Evolutionary conservation across 169 alveolate species (phyloP), one percentile per base, ranked within the genome.

Genomic region (Theileria annulata): DNA sequence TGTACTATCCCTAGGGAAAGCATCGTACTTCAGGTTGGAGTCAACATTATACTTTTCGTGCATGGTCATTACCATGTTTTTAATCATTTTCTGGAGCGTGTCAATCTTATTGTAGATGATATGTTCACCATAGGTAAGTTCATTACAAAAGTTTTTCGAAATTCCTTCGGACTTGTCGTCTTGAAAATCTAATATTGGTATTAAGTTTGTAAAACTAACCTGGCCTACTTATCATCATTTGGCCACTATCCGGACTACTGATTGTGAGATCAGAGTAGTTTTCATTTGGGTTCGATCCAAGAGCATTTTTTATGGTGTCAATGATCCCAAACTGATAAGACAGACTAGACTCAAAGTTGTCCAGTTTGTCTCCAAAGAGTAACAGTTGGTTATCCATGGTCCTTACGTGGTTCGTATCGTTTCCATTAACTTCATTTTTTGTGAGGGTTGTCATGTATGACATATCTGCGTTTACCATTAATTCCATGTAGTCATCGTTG

Each of bases 51-150:
- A 51, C 62, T 72, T 72, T 58, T 72, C 79, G 28, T 72, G 79
- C 33, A 72, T 42, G 10, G 69, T 58, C 79, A 72, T 25, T 28
- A 72, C 37, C 58, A 72, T 35, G 56, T 35, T 13, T 60, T 72
- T 72, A 2, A 72, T 35, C 62, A 58, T 58, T 31, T 67, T 72
- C 62, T 72, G 79, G 28, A 72, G 58, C 17, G 60, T 72, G 12
- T 72, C 79, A 3, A 72, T 56, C 19, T 72, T 72, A 56, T 72
- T 72, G 71, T 58, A 72, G 62, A 72, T 72, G 56, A 72, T 58
- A 28, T 72, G 74, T 6, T 72, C 79, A 0, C 79, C 79, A 35
- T 72, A 72, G n/a, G 69, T n/a, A 9, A 72, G 62, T 72, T 56
- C 79, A 21, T 72, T 72, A n/a, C 15, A 15, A 30, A 66, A 42